Evolutionary conservation across 2,329 filamentous ascomycete genomes (phyloP).

Genomic region (Ophiostoma sp.): DNA sequence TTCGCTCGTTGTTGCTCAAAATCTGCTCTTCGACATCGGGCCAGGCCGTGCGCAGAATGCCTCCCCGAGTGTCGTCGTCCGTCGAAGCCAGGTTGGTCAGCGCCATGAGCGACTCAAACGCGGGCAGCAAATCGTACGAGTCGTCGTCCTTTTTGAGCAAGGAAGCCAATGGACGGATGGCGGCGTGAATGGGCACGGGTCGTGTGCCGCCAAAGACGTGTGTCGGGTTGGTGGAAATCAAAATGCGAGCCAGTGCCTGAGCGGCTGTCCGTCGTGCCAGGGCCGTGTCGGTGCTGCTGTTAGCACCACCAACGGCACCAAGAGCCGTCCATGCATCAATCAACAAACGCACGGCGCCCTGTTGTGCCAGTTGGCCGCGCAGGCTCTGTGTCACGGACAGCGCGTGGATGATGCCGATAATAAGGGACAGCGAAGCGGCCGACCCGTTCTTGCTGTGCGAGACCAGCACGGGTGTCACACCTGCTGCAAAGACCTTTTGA

Average conservation of each 20-base stretch:
- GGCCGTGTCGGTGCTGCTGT: slow-evolving; percentile 22
- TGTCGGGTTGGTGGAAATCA: slow-evolving; percentile 81
- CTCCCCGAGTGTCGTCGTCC: slow-evolving; percentile 64
- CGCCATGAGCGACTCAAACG: slow-evolving; percentile 87
- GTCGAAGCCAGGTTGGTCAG: slow-evolving; percentile 90
- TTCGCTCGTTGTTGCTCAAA: slow-evolving; percentile 69
- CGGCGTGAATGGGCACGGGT: slow-evolving; percentile 71
- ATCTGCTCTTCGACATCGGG: slow-evolving; percentile 78
- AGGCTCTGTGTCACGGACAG: slow-evolving; percentile 72
- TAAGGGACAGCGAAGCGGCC: slow-evolving; percentile 67
- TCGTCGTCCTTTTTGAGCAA: slow-evolving; percentile 61
- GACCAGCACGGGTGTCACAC: slow-evolving; percentile 74
- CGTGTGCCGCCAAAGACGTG: slow-evolving; percentile 79
- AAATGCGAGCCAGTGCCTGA: slow-evolving; percentile 78
- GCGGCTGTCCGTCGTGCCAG: slow-evolving; percentile 61
- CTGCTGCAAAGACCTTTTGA: slow-evolving; percentile 74
- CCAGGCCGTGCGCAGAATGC: slow-evolving; percentile 75
- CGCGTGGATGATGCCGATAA: slow-evolving; percentile 73
- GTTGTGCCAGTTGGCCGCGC: slow-evolving; percentile 80
- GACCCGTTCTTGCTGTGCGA: slow-evolving; percentile 73
- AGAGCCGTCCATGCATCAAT: slow-evolving; percentile 69
- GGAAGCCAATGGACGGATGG: slow-evolving; percentile 77
- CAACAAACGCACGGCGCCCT: slow-evolving; percentile 87
- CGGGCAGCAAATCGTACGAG: slow-evolving; percentile 72
- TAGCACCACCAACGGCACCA: slow-evolving; percentile 47